Percentiles rank a stretch among this genome's conserved stretches.
These are phyloP conservation scores for Sporisorium reilianum DNA, from an alignment of 1,284 basidiomycete species.

Conservation along the genomic window DNA sequence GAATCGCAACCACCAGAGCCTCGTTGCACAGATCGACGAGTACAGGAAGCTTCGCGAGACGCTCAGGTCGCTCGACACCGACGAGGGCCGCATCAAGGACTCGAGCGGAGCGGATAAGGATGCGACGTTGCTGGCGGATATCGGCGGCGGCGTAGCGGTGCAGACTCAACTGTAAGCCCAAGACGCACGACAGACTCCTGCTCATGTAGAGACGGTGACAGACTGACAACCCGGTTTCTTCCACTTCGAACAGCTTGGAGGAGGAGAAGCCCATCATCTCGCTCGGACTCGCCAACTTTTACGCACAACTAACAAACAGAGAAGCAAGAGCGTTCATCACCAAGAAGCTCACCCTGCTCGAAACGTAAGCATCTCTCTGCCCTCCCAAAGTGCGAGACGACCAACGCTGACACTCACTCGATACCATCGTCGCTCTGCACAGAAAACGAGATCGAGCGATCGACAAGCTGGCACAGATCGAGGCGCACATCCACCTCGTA, in stretches of 20 bases:
- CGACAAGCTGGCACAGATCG: conserved; percentile 51
- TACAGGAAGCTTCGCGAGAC: conserved; percentile 39
- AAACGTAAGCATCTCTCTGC: conserved; percentile 9
- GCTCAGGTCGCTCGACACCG: conserved; percentile 27
- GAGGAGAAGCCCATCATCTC: conserved; percentile 45
- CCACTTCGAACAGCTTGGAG: background rate
- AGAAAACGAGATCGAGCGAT: conserved; percentile 38
- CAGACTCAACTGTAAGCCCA: conserved; percentile 22
- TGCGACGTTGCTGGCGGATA: conserved; percentile 21
- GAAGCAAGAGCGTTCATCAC: conserved; percentile 51
- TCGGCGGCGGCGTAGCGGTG: conserved; percentile 32
- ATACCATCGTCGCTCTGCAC: background rate
- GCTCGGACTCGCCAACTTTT: conserved; percentile 46
- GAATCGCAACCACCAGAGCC: conserved; percentile 30
- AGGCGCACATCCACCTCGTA: conserved; percentile 52
- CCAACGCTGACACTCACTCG: conserved; percentile 8
- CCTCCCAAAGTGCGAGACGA: background rate
- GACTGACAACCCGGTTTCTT: background rate
- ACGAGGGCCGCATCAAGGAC: conserved; percentile 7
- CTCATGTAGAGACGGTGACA: background rate
- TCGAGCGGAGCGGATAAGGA: background rate
- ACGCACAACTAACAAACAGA: conserved; percentile 41
- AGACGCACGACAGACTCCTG: background rate
- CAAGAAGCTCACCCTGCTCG: conserved; percentile 44
- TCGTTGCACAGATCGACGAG: conserved; percentile 41